phyloP scores from a whole-genome alignment of 371 early-diverging fungal species.

The Mortierella sp. region DNA sequence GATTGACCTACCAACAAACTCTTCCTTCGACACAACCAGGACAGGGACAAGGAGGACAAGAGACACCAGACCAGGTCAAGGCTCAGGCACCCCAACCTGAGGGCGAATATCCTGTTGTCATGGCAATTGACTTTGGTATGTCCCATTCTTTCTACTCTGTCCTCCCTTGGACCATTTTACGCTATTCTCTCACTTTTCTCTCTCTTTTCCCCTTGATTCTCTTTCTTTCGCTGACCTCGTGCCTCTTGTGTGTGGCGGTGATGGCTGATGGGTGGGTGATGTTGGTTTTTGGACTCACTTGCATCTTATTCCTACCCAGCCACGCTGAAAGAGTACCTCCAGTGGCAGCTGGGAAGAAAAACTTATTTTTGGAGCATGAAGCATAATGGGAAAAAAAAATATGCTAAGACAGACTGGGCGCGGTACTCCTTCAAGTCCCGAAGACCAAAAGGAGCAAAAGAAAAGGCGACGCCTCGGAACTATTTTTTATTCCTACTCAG shows the following conservation, averaged over 20 bases:
- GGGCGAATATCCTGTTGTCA: constrained; percentile 67
- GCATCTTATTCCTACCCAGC: not conserved
- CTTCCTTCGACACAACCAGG: constrained; percentile 21
- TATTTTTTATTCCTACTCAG: not conserved
- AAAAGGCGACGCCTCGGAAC: not conserved
- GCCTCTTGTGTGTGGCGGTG: no score
- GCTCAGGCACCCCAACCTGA: constrained; percentile 51
- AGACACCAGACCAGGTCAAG: constrained; percentile 1
- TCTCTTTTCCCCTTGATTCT: not conserved
- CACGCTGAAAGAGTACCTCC: not conserved
- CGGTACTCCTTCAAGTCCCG: not conserved
- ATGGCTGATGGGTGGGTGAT: no score
- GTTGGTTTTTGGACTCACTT: not conserved
- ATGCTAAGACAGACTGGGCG: not conserved
- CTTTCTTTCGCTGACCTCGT: no score
- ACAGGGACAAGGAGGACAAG: no score
- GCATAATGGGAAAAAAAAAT: not conserved
- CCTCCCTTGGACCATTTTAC: constrained; percentile 55
- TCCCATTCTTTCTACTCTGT: not conserved
- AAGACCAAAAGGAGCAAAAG: not conserved
- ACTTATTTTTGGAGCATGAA: not conserved
- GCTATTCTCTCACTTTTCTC: not conserved
- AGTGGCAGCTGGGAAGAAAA: not conserved
- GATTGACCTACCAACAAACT: constrained; percentile 40
- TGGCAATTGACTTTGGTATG: constrained; percentile 74